Evolutionary conservation across 495 filamentous ascomycete genomes (phyloP).

Genomic region (Penicillium paradoxum): DNA sequence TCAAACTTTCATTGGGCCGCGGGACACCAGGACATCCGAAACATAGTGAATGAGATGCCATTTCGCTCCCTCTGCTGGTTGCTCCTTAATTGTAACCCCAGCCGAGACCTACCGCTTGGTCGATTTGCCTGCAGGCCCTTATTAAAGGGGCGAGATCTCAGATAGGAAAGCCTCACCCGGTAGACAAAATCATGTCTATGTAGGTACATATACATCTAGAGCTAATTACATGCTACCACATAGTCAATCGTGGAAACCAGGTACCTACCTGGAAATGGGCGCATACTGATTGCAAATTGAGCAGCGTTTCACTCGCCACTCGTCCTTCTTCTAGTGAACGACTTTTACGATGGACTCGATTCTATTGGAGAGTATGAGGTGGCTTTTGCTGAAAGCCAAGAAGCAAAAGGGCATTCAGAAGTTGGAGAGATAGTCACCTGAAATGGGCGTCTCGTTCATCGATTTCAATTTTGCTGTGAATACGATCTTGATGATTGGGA

Average conservation of each 20-base stretch:
- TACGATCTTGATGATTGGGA: slow-evolving; percentile 18
- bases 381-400: slow-evolving; percentile 26
- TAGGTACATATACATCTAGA: too few species aligned
- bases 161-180: too few species aligned
- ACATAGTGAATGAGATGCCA: background rate
- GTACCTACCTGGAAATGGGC: slow-evolving; percentile 40
- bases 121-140: too few species aligned
- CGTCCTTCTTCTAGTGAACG: slow-evolving; percentile 37
- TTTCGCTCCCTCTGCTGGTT: background rate
- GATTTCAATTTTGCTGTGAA: slow-evolving; percentile 36
- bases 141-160: too few species aligned
- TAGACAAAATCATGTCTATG: too few species aligned
- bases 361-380: slow-evolving; percentile 31
- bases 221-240: too few species aligned
- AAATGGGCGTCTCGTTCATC: slow-evolving; percentile 30
- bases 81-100: background rate
- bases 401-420: slow-evolving; percentile 25
- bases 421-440: slow-evolving; percentile 30
- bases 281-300: slow-evolving; percentile 28
- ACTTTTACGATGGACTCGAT: slow-evolving; percentile 38
- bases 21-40: background rate
- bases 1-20: background rate
- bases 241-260: too few species aligned
- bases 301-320: slow-evolving; percentile 39
- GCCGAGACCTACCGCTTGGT: background rate